These are phyloP conservation scores for Plasmodium relictum DNA, from an alignment of 169 alveolate genomes.

Conservation along the genomic window DNA sequence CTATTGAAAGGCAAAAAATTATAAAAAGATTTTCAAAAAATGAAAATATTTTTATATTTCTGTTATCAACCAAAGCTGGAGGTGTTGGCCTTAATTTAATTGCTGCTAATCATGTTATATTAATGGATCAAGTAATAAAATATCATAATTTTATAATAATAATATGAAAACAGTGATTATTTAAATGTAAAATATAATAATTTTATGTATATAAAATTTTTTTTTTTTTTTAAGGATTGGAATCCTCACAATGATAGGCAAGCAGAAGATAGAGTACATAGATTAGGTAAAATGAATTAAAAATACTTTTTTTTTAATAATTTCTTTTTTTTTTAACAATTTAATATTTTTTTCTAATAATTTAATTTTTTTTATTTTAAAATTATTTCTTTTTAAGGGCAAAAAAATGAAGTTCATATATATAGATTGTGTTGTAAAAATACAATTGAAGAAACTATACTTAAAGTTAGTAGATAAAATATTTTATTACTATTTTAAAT, in stretches of 20 bases:
- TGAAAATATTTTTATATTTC: constrained; percentile 92
- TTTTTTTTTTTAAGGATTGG: constrained; percentile 87
- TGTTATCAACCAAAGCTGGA: constrained; percentile 98
- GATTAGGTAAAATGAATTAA: constrained; percentile 85
- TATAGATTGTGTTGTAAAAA: constrained; percentile 92
- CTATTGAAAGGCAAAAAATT: constrained; percentile 93
- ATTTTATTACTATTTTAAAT: not conserved
- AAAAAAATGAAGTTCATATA: constrained; percentile 92
- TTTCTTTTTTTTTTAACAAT: not conserved
- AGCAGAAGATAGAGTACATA: constrained; percentile 96
- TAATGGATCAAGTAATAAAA: constrained; percentile 90
- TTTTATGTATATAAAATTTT: not conserved
- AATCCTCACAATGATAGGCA: constrained; percentile 95
- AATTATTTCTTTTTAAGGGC: constrained; percentile 79
- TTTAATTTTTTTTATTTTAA: not conserved
- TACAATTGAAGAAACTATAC: constrained; percentile 93
- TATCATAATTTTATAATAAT: not conserved
- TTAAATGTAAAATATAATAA: not conserved
- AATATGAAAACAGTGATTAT: not conserved
- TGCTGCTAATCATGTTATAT: constrained; percentile 98
- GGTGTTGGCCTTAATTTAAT: constrained; percentile 98
- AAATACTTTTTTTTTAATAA: not conserved
- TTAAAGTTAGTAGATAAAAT: constrained; percentile 73
- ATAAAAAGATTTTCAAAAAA: constrained; percentile 87
- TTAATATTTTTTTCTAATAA: not conserved